A percentile compares a stretch with the other conserved stretches of the same genome.
phyloP scores from a whole-genome alignment of 148 eudicot genomes.

The Heliamphora exappendiculata region DNA sequence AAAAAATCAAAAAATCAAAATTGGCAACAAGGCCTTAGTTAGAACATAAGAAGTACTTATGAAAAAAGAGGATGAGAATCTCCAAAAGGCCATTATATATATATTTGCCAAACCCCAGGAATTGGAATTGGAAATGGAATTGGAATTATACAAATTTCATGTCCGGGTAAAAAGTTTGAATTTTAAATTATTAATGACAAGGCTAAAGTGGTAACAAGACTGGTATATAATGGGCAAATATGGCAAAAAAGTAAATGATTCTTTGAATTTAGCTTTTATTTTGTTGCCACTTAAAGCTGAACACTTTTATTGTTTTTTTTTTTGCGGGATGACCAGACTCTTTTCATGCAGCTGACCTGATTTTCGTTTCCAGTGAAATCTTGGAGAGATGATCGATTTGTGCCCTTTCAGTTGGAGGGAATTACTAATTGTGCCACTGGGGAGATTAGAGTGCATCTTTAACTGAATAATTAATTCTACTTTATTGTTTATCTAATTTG shows the following conservation, averaged over 20 bases:
- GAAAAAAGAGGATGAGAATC: too few relatives aligned
- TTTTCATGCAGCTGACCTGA: too few relatives aligned
- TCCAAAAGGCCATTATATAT: not conserved
- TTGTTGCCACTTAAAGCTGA: not conserved
- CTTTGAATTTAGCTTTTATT: not conserved
- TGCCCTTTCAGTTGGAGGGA: not conserved
- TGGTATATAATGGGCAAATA: not conserved
- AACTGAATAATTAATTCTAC: too few relatives aligned
- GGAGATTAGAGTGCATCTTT: not conserved
- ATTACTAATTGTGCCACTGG: not conserved
- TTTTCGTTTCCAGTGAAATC: too few relatives aligned
- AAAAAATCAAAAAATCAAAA: too few relatives aligned
- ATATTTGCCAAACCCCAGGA: not conserved
- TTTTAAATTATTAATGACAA: not conserved
- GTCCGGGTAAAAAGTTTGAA: slow-evolving; percentile 10
- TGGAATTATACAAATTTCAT: slow-evolving; percentile 13
- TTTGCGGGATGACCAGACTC: too few relatives aligned
- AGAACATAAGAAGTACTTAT: too few relatives aligned
- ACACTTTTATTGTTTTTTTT: too few relatives aligned
- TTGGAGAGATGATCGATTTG: too few relatives aligned
- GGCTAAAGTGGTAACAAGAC: not conserved
- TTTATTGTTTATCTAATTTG: too few relatives aligned
- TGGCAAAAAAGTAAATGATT: not conserved
- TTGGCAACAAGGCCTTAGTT: too few relatives aligned
- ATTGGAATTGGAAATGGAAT: slow-evolving; percentile 8